Conservation (phyloP, 2,329 filamentous ascomycete genomes). For the Fusarium protoensiforme region DNA sequence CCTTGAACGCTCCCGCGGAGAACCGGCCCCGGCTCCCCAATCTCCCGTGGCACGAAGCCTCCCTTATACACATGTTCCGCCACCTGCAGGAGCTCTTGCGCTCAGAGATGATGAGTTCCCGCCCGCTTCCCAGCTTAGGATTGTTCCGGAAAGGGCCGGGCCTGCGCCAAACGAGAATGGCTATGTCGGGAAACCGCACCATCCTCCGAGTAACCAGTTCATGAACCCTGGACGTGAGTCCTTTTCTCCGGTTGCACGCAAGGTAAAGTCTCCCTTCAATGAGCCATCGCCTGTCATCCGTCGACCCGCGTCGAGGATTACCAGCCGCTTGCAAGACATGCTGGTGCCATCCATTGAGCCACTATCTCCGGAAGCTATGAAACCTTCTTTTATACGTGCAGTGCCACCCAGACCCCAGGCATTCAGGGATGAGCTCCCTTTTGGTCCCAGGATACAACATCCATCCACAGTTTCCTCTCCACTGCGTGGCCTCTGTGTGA, state of each 20-base stretch:
- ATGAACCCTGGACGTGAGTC: constrained; percentile 28
- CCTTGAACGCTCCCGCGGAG: constrained; percentile 43
- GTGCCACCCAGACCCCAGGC: constrained; percentile 44
- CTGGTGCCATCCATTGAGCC: constrained; percentile 61
- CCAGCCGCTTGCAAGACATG: constrained; percentile 51
- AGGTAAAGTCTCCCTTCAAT: constrained; percentile 42
- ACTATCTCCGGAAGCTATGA: constrained; percentile 50
- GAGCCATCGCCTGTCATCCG: constrained; percentile 33
- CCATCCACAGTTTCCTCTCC: constrained; percentile 34
- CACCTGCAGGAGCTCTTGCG: constrained; percentile 5
- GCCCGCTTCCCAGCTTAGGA: constrained; percentile 31
- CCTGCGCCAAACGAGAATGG: constrained; percentile 42
- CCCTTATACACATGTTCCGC: constrained; percentile 21
- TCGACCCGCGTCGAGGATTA: constrained; percentile 26
- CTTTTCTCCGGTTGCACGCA: constrained; percentile 36
- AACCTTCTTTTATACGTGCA: constrained; percentile 49
- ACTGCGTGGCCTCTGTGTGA: constrained; percentile 23
- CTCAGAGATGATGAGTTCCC: constrained; percentile 29
- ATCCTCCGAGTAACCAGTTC: constrained; percentile 29
- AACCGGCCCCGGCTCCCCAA: constrained; percentile 11
- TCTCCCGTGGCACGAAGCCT: constrained; percentile 19
- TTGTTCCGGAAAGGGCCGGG: constrained; percentile 29
- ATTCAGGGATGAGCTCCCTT: constrained; percentile 32
- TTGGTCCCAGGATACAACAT: constrained; percentile 33
- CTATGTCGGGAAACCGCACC: constrained; percentile 40